Conservation (phyloP, 1,284 basidiomycete genomes). For the Coniophora puteana region DNA sequence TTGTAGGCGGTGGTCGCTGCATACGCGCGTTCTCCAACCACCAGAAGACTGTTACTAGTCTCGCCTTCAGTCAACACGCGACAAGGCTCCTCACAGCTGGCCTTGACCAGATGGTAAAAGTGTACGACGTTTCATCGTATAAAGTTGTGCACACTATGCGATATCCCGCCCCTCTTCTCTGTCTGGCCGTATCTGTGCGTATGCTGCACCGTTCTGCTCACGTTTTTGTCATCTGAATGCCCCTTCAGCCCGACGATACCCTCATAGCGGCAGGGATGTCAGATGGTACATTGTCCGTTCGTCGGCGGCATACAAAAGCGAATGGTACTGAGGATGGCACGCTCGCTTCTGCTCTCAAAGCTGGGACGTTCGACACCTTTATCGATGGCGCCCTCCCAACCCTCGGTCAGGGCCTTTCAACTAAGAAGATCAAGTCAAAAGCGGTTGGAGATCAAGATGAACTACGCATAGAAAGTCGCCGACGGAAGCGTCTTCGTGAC, state of each 20-base stretch:
- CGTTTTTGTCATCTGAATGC: conserved; percentile 11
- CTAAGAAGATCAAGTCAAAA: conserved; percentile 48
- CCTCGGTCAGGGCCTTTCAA: conserved; percentile 56
- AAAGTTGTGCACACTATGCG: conserved; percentile 99
- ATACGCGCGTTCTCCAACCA: conserved; percentile 91
- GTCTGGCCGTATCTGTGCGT: conserved; percentile 86
- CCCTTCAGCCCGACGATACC: conserved; percentile 84
- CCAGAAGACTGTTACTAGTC: conserved; percentile 94
- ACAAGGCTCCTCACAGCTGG: conserved; percentile 86
- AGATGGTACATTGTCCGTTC: conserved; percentile 91
- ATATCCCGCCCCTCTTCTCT: conserved; percentile 91
- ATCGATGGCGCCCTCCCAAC: conserved; percentile 51
- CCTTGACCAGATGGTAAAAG: conserved; percentile 97
- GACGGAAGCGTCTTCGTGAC: conserved; percentile 73
- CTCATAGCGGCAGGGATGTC: conserved; percentile 96
- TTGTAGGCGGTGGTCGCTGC: conserved; percentile 90
- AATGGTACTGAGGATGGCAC: conserved; percentile 49
- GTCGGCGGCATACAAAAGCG: conserved; percentile 77
- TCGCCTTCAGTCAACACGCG: conserved; percentile 76
- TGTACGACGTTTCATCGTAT: conserved; percentile 94
- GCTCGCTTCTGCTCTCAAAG: conserved; percentile 42
- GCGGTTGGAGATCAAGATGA: conserved; percentile 60
- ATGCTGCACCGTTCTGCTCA: conserved; percentile 23
- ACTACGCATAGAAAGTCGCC: conserved; percentile 70
- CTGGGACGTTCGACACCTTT: conserved; percentile 73